A percentile compares a stretch with the other conserved stretches of the same genome.
Conservation (phyloP, 2,329 filamentous ascomycete species). For the Cladophialophora yegresii region DNA sequence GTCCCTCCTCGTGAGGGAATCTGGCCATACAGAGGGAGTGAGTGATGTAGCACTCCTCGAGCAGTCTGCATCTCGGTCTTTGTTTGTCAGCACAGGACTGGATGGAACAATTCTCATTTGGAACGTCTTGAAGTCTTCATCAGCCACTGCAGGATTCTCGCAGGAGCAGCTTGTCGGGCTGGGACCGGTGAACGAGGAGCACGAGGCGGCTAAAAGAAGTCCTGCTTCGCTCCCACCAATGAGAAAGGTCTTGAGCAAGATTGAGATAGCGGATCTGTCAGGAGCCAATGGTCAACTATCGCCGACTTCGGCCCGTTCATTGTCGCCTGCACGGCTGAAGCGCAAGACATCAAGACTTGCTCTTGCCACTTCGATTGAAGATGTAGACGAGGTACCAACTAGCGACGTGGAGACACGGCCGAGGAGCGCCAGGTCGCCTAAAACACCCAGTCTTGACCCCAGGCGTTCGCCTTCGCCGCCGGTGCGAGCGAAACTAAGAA, state of each 20-base stretch:
- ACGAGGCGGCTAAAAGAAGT: slow-evolving; percentile 50
- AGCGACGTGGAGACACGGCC: slow-evolving; percentile 40
- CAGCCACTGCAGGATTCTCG: slow-evolving; percentile 40
- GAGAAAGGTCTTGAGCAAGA: slow-evolving; percentile 80
- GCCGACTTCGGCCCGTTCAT: slow-evolving; percentile 47
- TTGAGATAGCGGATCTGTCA: slow-evolving; percentile 79
- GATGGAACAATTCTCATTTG: slow-evolving; percentile 85
- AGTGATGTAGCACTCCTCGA: slow-evolving; percentile 77
- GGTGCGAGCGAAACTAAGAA: slow-evolving; percentile 41
- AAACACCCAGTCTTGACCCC: slow-evolving; percentile 31
- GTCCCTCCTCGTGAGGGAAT: slow-evolving; percentile 79
- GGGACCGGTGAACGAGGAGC: slow-evolving; percentile 39
- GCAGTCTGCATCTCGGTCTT: slow-evolving; percentile 45
- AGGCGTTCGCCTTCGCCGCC: slow-evolving; percentile 46
- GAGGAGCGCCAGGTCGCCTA: slow-evolving; percentile 37
- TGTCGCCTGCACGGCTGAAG: slow-evolving; percentile 55
- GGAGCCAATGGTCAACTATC: slow-evolving; percentile 51
- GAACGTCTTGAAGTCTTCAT: slow-evolving; percentile 45
- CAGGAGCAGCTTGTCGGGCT: slow-evolving; percentile 38
- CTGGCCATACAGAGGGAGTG: slow-evolving; percentile 92
- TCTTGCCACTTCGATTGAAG: slow-evolving; percentile 45
- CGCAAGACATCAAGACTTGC: slow-evolving; percentile 57
- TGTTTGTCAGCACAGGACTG: slow-evolving; percentile 71
- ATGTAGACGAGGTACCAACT: slow-evolving; percentile 36
- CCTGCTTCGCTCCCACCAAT: slow-evolving; percentile 70